Base-by-base conservation (phyloP, 805 yeast genomes). In the Spathaspora hagerdaliae region DNA sequence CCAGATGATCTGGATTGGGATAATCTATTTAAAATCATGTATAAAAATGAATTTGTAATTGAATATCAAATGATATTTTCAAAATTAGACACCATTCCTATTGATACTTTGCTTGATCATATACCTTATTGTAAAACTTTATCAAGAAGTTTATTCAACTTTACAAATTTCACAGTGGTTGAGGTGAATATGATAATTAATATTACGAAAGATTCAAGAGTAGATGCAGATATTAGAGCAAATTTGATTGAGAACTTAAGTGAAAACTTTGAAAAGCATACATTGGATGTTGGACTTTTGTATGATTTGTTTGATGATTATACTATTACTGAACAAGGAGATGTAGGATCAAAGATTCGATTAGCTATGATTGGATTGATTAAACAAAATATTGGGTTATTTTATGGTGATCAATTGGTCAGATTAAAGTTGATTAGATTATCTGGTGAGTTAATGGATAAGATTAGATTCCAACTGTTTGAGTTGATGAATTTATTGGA, bases 331-430 rank as follows among this genome's bases (percentile, higher is more conserved):
- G 79, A 79, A 27, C 85, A 87, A 56, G 98, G 98, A 8, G 98
- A 91, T 65, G 91, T 90, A n/a, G 98, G 98, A 2, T 79, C 87
- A 39, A 76, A 81, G 54, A 77, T 89, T 1, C 67, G 98, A 39
- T 51, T 58, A 1, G 73, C 83, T 0, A 69, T 83, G 1, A 58
- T 85, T 2, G 33, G 52, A 6, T 54, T 81, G 2, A 59, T 83
- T 0, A 36, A 52, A 1, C 70, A 75, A 50, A 34, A 54, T 3
- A 38, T 24, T 3, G 5, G 31, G 11, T 29, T 31, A 5, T 31
- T 48, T 7, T 42, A 36, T 24, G 27, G 19, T 12, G 43, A 46
- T 1, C 8, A 39, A 10, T 14, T 2, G 1, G 51, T 72, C 1
- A 65, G 61, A 31, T 27, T 52, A 9, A 74, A 67, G 39, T 57